These are phyloP conservation scores for Chlamydomonas sp. DNA, from an alignment of 139 green algal species.

Conservation along the genomic window DNA sequence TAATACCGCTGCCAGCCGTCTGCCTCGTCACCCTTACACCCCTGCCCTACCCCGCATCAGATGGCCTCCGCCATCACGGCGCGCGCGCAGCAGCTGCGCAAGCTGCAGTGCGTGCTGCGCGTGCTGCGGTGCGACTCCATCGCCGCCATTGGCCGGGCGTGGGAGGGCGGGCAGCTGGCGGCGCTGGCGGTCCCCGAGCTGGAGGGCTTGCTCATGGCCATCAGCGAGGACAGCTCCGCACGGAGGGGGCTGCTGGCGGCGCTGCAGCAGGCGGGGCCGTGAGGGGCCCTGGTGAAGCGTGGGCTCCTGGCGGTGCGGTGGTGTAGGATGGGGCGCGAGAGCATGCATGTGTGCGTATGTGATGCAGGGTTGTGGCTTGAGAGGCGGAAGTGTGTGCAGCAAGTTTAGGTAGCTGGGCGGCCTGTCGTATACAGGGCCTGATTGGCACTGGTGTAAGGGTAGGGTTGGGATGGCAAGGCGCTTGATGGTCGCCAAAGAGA, in stretches of 20 bases:
- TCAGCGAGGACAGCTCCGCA: background rate
- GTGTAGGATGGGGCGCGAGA: background rate
- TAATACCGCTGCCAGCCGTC: background rate
- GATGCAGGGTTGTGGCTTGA: too few relatives aligned
- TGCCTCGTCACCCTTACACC: background rate
- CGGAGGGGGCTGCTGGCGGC: constrained; percentile 18
- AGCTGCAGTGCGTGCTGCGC: constrained; percentile 18
- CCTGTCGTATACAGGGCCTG: too few relatives aligned
- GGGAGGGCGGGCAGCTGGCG: constrained; percentile 3
- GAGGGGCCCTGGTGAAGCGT: background rate
- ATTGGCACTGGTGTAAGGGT: too few relatives aligned
- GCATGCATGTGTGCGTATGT: too few relatives aligned
- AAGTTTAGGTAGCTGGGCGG: too few relatives aligned
- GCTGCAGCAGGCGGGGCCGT: background rate
- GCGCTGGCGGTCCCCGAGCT: constrained; percentile 6
- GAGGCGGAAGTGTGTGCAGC: too few relatives aligned
- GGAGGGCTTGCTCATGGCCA: constrained; percentile 19
- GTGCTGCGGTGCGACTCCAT: background rate
- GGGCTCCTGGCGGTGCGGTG: background rate
- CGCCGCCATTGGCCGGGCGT: background rate
- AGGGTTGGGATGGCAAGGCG: too few relatives aligned
- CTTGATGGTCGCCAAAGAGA: too few relatives aligned
- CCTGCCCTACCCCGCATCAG: background rate
- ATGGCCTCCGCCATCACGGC: background rate
- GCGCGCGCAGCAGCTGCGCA: background rate